phyloP scores from a whole-genome alignment of 345 rosid species.

The Crucihimalaya himalaica region DNA sequence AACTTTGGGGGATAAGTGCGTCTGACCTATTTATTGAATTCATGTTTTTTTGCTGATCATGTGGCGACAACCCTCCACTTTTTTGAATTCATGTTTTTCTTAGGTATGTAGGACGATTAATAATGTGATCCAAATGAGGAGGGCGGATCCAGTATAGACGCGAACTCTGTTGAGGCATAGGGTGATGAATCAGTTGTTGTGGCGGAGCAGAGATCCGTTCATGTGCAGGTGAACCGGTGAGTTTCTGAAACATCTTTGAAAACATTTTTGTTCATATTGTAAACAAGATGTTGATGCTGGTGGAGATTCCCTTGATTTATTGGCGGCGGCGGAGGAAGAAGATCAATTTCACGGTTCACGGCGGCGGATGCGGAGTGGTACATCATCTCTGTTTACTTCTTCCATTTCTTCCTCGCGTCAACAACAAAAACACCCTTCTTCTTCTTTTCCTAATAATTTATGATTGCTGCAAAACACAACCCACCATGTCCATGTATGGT shows the following conservation, averaged over 20 bases:
- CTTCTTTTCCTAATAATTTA: too few species aligned
- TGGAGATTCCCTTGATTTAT: conserved; percentile 43
- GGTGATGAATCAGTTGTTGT: conserved; percentile 57
- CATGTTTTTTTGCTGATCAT: too few species aligned
- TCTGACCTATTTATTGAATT: too few species aligned
- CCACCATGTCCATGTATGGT: too few species aligned
- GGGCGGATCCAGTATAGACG: conserved; percentile 94
- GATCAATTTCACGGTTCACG: conserved; percentile 52
- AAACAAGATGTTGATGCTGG: conserved; percentile 82
- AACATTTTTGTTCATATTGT: conserved; percentile 89
- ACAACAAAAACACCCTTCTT: too few species aligned
- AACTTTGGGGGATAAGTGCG: conserved; percentile 34
- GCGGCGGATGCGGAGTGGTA: conserved; percentile 15
- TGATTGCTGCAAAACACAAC: too few species aligned
- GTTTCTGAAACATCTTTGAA: conserved; percentile 91
- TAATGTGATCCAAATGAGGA: conserved; percentile 74
- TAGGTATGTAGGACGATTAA: conserved; percentile 75
- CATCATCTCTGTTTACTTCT: too few species aligned
- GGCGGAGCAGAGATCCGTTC: conserved; percentile 76
- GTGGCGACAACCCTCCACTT: too few species aligned
- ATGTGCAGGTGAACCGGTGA: conserved; percentile 90
- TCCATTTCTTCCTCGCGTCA: too few species aligned
- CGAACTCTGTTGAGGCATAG: conserved; percentile 68
- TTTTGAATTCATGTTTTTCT: too few species aligned
- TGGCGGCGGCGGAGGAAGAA: conserved; percentile 20